Percentiles rank a stretch among this genome's conserved stretches.
These are phyloP conservation scores for Fragaria iinumae DNA, from an alignment of 306 rosid genomes.

Conservation along the genomic window DNA sequence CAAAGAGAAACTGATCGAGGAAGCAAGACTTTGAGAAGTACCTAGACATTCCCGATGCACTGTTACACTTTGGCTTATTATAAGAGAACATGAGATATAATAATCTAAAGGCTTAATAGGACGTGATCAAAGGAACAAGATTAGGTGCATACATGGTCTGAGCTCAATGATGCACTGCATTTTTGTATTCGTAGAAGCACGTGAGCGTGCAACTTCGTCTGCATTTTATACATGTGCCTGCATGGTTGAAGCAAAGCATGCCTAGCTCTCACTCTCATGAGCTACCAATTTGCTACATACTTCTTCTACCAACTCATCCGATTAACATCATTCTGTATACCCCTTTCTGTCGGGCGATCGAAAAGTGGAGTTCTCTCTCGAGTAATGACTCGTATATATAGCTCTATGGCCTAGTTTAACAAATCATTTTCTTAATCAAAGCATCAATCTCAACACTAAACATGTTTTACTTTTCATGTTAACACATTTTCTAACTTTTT, in stretches of 20 bases:
- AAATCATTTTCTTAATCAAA: constrained; percentile 21
- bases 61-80: not conserved
- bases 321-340: constrained; percentile 19
- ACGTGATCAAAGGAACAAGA: constrained; percentile 5
- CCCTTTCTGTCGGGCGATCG: constrained; percentile 30
- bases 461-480: not conserved
- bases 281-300: not conserved
- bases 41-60: constrained; percentile 1
- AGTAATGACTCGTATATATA: not conserved
- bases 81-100: not conserved
- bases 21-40: not conserved
- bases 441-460: not conserved
- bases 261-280: constrained; percentile 17
- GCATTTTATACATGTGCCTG: not conserved
- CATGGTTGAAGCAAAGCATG: constrained; percentile 17
- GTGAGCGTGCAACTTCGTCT: constrained; percentile 23
- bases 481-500: not conserved
- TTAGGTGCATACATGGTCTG: constrained; percentile 5
- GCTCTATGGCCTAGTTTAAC: not conserved
- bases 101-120: not conserved
- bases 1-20: not conserved
- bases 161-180: constrained; percentile 13
- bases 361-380: constrained; percentile 10
- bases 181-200: constrained; percentile 17
- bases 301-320: constrained; percentile 24